Evolutionary conservation across 1,284 basidiomycete genomes (phyloP).

Genomic region (Singerocomus rubriflavus): DNA sequence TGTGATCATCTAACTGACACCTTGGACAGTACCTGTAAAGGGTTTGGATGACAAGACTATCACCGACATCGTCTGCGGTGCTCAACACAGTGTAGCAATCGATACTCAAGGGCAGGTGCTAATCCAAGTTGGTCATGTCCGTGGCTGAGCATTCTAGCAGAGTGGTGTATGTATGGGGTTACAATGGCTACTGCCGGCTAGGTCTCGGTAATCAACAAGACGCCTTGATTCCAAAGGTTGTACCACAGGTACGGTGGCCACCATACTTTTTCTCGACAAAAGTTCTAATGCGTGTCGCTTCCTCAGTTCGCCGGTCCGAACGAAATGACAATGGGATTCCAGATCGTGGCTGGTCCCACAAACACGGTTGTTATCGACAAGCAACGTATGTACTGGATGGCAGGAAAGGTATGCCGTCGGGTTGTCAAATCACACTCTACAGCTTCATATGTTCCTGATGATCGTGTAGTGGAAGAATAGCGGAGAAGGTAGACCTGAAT

Average conservation of each 20-base stretch:
- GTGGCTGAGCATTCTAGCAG: constrained; percentile 28
- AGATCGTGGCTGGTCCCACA: constrained; percentile 78
- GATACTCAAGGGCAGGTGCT: constrained; percentile 65
- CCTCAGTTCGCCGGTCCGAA: constrained; percentile 71
- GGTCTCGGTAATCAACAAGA: constrained; percentile 86
- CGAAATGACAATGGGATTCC: constrained; percentile 57
- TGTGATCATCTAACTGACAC: constrained; percentile 10
- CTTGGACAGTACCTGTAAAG: constrained; percentile 59
- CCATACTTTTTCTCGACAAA: not conserved
- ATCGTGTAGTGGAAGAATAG: constrained; percentile 80
- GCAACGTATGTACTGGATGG: constrained; percentile 81
- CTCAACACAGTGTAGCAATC: constrained; percentile 82
- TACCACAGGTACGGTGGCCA: constrained; percentile 57
- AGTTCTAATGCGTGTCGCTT: not conserved
- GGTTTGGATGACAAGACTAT: constrained; percentile 75
- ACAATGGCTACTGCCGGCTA: constrained; percentile 78
- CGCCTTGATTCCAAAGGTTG: constrained; percentile 67
- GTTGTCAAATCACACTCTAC: not conserved
- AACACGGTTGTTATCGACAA: constrained; percentile 83
- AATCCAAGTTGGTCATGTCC: not conserved
- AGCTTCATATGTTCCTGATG: constrained; percentile 16
- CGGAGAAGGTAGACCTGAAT: constrained; percentile 66
- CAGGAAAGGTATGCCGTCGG: constrained; percentile 59
- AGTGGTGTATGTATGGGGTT: constrained; percentile 84
- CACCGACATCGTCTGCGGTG: constrained; percentile 78